Evolutionary conservation across 805 yeast species (phyloP).

Genomic region (Candida namnaoensis): DNA sequence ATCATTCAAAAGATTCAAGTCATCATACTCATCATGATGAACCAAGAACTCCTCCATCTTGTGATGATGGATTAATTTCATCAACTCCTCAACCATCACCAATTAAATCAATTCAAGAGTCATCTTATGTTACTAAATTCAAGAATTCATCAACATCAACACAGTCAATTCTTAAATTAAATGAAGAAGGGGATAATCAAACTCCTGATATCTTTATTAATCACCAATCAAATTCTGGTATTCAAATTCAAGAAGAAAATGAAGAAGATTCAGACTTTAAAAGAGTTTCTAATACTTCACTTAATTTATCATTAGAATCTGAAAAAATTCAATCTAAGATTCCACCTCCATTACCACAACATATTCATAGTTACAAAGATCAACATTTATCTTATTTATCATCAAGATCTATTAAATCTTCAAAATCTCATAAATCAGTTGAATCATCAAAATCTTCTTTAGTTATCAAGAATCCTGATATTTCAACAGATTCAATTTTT

Average conservation of each 20-base stretch:
- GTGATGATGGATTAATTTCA: slow-evolving; percentile 13
- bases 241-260: neutral
- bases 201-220: neutral
- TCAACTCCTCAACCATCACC: slow-evolving; percentile 19
- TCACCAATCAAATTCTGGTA: neutral
- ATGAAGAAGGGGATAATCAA: too few relatives aligned
- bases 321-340: slow-evolving; percentile 1
- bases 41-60: slow-evolving; percentile 17
- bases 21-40: slow-evolving; percentile 2
- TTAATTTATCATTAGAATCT: too few relatives aligned
- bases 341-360: slow-evolving; percentile 10
- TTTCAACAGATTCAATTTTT: slow-evolving; percentile 10
- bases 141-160: too few relatives aligned
- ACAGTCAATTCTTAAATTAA: too few relatives aligned
- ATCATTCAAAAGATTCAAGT: neutral
- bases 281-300: slow-evolving; percentile 13
- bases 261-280: slow-evolving; percentile 5
- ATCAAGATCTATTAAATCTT: slow-evolving; percentile 9
- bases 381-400: slow-evolving; percentile 15
- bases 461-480: neutral
- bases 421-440: slow-evolving; percentile 5
- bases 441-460: neutral
- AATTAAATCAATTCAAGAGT: slow-evolving; percentile 14
- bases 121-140: too few relatives aligned
- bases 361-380: neutral